Base-by-base conservation (phyloP, 2,329 filamentous ascomycete genomes). In the Diaporthe ilicicola region DNA sequence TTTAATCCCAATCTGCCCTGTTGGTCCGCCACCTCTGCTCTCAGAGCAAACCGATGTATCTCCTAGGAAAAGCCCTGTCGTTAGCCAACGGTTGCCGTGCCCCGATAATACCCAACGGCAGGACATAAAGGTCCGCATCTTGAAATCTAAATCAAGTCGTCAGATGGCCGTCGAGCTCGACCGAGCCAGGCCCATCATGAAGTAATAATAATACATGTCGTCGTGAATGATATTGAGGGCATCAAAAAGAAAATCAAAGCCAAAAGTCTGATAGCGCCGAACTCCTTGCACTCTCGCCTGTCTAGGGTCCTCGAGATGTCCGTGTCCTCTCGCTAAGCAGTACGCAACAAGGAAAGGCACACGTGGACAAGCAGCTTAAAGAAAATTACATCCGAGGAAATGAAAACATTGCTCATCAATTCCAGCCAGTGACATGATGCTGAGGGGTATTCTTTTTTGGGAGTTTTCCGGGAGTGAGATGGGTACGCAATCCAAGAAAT, bases 391-490 rank as follows among this genome's bases (percentile, higher is more conserved):
- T 32, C 32, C n/a, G 32, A 29, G 10, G 10, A 62, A 19, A 50
- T 7, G 15, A 54, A 62, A 70, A 5, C 61, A 66, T 72, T 50
- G 44, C 46, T 62, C 67, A 67, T 70, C 50, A 59, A 62, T 55
- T 66, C 22, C 46, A 61, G 32, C 34, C 37, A 66, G 39, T 37
- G 37, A 53, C 54, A 72, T 42, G 48, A 71, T 55, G 70, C 54
- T 64, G 67, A 70, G 61, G 70, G 70, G 61, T 70, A 67, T 70
- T 72, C 55, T 54, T 67, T 70, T 72, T 67, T 50, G 32, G 39
- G 29, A 29, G 13, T 62, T 72, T 70, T 65, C 59, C 34, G 37
- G 51, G 56, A 69, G 65, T 62, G 24, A 62, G 44, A 27, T 39
- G 54, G 3, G 66, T 19, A 69, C 32, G 53, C 51, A 59, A 69